A percentile compares a stretch with the other conserved stretches of the same genome.
These are phyloP conservation scores for Coemansia sp. DNA, from an alignment of 192 early-diverging fungal genomes.

Conservation along the genomic window DNA sequence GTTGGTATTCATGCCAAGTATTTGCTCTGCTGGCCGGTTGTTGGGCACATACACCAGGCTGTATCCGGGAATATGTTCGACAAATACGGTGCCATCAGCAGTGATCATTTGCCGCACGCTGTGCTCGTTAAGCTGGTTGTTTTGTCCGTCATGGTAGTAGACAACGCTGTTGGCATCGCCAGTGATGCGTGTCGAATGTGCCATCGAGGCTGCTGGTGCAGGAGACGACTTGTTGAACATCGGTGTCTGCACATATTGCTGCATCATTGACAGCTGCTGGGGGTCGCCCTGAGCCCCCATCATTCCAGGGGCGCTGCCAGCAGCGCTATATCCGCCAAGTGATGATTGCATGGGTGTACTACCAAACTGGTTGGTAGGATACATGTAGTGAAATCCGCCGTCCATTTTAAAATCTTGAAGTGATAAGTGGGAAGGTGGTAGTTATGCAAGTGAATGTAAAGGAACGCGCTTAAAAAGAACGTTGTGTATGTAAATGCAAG, in stretches of 20 bases:
- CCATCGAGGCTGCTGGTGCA: constrained; percentile 8
- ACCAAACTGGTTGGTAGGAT: constrained; percentile 24
- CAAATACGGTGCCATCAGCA: constrained; percentile 31
- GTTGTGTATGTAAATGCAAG: neutral
- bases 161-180: constrained; percentile 28
- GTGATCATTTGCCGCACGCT: constrained; percentile 35
- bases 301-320: constrained; percentile 10
- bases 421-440: neutral
- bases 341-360: constrained; percentile 5
- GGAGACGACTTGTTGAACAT: constrained; percentile 11
- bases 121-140: constrained; percentile 19
- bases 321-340: neutral
- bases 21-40: constrained; percentile 21
- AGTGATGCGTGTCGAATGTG: constrained; percentile 19
- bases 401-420: neutral
- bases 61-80: constrained; percentile 45
- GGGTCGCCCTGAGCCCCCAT: constrained; percentile 15
- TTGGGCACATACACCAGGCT: constrained; percentile 34
- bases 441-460: neutral
- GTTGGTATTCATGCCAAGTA: constrained; percentile 14
- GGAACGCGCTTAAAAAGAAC: neutral
- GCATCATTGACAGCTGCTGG: constrained; percentile 24
- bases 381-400: constrained; percentile 36
- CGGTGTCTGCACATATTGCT: constrained; percentile 17
- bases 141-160: constrained; percentile 30